Conservation (phyloP, 352 stramenopile species). For the Phytophthora vignae region DNA sequence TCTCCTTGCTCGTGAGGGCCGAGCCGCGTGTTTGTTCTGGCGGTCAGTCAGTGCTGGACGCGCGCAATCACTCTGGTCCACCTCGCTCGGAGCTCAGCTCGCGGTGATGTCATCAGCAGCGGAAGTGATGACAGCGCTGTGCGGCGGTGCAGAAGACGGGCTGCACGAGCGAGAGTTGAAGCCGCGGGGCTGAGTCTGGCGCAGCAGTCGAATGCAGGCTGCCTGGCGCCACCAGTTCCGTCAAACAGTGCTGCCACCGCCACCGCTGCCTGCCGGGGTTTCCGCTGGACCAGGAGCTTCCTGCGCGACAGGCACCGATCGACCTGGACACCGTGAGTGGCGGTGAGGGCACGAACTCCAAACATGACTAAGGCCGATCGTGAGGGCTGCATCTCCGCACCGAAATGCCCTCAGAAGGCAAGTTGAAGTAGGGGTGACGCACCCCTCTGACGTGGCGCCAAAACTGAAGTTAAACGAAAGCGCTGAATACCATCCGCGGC, state of each 20-base stretch:
- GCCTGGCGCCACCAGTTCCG: constrained; percentile 12
- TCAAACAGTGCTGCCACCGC: constrained; percentile 29
- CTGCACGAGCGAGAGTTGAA: background rate
- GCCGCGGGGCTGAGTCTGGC: constrained; percentile 4
- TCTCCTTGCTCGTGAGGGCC: too few relatives aligned
- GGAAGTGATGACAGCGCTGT: constrained; percentile 27
- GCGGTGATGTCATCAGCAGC: constrained; percentile 31
- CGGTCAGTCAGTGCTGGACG: background rate
- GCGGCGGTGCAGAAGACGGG: constrained; percentile 6
- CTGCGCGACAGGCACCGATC: background rate
- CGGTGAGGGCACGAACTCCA: too few relatives aligned
- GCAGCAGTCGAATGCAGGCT: background rate
- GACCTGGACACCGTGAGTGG: too few relatives aligned
- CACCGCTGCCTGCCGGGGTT: background rate
- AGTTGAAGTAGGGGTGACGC: constrained; percentile 6
- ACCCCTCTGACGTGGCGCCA: constrained; percentile 4
- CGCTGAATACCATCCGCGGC: constrained; percentile 14
- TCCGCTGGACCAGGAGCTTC: background rate
- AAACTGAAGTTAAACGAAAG: constrained; percentile 23
- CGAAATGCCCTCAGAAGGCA: background rate
- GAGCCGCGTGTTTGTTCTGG: too few relatives aligned
- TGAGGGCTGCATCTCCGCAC: too few relatives aligned
- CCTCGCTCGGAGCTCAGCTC: background rate
- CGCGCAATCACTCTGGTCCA: constrained; percentile 12
- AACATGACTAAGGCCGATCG: too few relatives aligned